phyloP scores from a whole-genome alignment of 1,284 basidiomycete species.

The Cryptococcus deneoformans region DNA sequence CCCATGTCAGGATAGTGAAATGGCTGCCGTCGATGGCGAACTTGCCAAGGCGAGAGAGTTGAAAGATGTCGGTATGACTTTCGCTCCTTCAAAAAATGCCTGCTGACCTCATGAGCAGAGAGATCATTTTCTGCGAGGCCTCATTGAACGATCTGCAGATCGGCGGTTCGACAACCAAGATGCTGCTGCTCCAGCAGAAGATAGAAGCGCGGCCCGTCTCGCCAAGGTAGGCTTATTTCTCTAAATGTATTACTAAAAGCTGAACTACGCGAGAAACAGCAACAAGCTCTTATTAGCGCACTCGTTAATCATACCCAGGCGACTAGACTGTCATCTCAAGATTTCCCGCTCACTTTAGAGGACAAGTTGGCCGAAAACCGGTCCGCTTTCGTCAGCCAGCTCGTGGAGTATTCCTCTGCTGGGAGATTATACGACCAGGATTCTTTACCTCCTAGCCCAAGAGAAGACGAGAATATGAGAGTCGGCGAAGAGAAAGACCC shows the following conservation, averaged over 20 bases:
- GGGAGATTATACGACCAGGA: slow-evolving; percentile 31
- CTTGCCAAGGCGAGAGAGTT: slow-evolving; percentile 29
- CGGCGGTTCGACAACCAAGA: slow-evolving; percentile 25
- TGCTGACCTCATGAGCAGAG: slow-evolving; percentile 9
- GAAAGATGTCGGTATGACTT: slow-evolving; percentile 19
- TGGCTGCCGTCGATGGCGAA: slow-evolving; percentile 20
- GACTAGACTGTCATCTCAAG: slow-evolving; percentile 24
- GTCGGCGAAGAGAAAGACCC: slow-evolving; percentile 11
- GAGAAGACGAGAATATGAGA: background rate
- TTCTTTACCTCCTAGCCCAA: slow-evolving; percentile 22
- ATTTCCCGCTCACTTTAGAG: slow-evolving; percentile 20
- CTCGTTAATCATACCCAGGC: slow-evolving; percentile 12
- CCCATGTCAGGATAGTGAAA: slow-evolving; percentile 20
- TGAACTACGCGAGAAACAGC: slow-evolving; percentile 5
- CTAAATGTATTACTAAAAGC: background rate
- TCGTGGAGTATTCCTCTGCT: slow-evolving; percentile 21
- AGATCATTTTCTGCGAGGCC: slow-evolving; percentile 22
- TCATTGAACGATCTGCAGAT: slow-evolving; percentile 21
- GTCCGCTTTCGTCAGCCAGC: slow-evolving; percentile 16
- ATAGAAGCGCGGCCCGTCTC: background rate
- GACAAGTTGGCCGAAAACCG: slow-evolving; percentile 12
- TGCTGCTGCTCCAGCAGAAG: slow-evolving; percentile 7
- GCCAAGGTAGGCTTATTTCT: background rate
- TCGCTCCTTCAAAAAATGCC: background rate
- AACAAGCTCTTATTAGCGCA: slow-evolving; percentile 18